Conservation (phyloP, 2,329 filamentous ascomycete species). For the Keithomyces neogunnii region DNA sequence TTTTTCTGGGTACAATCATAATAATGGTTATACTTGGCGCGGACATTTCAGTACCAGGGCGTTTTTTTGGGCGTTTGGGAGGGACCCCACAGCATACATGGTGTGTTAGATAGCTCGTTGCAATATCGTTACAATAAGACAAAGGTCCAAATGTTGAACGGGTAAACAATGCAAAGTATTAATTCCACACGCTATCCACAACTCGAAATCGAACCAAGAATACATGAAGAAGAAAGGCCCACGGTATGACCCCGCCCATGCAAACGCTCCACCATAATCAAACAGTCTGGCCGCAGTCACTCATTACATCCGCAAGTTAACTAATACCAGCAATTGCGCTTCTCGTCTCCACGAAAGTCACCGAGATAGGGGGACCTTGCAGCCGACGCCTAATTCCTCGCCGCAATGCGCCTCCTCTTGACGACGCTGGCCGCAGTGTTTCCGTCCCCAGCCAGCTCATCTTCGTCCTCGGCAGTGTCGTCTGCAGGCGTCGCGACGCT, state of each 20-base stretch:
- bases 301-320: neutral
- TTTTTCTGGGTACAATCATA: too few species aligned
- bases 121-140: too few species aligned
- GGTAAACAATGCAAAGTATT: neutral
- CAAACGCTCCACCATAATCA: neutral
- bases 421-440: conserved; percentile 22
- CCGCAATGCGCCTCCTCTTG: conserved; percentile 28
- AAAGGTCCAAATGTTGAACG: neutral
- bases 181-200: neutral
- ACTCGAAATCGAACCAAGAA: neutral
- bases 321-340: too few species aligned
- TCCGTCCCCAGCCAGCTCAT: conserved; percentile 36
- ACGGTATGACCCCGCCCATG: neutral
- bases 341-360: too few species aligned
- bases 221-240: neutral
- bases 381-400: conserved; percentile 20
- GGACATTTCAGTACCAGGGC: too few species aligned
- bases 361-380: neutral
- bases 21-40: too few species aligned
- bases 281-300: neutral
- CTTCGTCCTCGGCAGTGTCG: conserved; percentile 40
- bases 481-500: conserved; percentile 34
- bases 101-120: too few species aligned
- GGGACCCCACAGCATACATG: too few species aligned
- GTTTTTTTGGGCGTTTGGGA: too few species aligned